Evolutionary conservation across 2,329 filamentous ascomycete species (phyloP).

Genomic region (Verticillium dahliae): DNA sequence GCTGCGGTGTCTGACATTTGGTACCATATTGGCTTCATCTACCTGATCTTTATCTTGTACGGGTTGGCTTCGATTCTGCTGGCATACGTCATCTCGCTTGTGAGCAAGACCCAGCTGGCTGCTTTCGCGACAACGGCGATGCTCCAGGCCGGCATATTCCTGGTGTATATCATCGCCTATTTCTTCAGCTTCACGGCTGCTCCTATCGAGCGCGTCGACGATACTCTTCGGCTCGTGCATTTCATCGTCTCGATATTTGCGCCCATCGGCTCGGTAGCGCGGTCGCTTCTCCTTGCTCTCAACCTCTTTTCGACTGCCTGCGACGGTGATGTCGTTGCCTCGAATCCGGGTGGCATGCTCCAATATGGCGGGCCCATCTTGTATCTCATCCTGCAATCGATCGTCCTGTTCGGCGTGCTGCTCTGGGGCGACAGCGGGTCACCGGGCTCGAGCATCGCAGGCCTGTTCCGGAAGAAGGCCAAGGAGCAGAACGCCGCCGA

Average conservation of each 20-base stretch:
- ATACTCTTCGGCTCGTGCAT: constrained; percentile 45
- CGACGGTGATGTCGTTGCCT: constrained; percentile 52
- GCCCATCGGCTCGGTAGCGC: constrained; percentile 69
- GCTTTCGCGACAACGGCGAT: constrained; percentile 80
- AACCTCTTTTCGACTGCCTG: constrained; percentile 84
- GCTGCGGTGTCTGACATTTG: constrained; percentile 58
- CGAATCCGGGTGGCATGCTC: constrained; percentile 63
- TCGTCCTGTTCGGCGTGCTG: constrained; percentile 64
- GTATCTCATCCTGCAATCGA: constrained; percentile 69
- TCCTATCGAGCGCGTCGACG: constrained; percentile 48
- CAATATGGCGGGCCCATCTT: constrained; percentile 80
- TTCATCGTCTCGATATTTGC: constrained; percentile 69
- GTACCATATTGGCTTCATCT: constrained; percentile 77
- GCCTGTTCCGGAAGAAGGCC: constrained; percentile 26
- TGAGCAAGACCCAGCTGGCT: constrained; percentile 70
- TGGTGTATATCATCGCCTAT: constrained; percentile 67
- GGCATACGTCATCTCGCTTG: constrained; percentile 76
- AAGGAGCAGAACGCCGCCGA: constrained; percentile 8
- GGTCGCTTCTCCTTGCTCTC: constrained; percentile 68
- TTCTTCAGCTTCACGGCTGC: constrained; percentile 69
- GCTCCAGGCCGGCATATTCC: constrained; percentile 64
- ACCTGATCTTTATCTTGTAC: constrained; percentile 57
- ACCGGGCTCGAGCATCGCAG: constrained; percentile 35
- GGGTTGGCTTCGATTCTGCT: constrained; percentile 71
- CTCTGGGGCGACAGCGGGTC: constrained; percentile 78